phyloP scores from a whole-genome alignment of 2,329 filamentous ascomycete genomes.

The Verticillium tricorpus region DNA sequence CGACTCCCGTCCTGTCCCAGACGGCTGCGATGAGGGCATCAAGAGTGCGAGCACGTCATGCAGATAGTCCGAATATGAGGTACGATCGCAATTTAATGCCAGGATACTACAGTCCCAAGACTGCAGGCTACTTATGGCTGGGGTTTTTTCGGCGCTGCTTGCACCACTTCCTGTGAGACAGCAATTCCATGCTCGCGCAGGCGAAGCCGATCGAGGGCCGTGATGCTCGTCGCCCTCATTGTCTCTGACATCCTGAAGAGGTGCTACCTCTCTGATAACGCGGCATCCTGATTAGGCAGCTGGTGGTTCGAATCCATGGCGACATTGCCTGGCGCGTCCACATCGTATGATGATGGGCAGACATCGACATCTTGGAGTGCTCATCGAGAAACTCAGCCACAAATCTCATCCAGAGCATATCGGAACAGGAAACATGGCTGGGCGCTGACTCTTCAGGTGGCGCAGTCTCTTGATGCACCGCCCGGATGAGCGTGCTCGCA shows the following conservation, averaged over 20 bases:
- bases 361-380: neutral
- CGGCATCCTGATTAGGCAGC: neutral
- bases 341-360: neutral
- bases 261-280: neutral
- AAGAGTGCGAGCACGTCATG: neutral
- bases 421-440: neutral
- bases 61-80: neutral
- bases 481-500: too few relatives aligned
- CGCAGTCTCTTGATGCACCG: too few relatives aligned
- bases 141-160: too few relatives aligned
- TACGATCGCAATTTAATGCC: neutral
- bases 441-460: neutral
- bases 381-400: neutral
- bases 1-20: neutral
- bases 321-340: neutral
- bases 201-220: neutral
- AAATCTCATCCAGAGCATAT: too few relatives aligned
- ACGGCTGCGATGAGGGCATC: neutral
- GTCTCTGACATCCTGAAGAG: neutral
- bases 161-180: neutral
- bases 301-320: neutral
- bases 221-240: neutral
- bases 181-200: neutral
- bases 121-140: neutral
- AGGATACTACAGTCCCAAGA: neutral